phyloP scores from a whole-genome alignment of 805 yeast species.

The Candida andamanensis region DNA sequence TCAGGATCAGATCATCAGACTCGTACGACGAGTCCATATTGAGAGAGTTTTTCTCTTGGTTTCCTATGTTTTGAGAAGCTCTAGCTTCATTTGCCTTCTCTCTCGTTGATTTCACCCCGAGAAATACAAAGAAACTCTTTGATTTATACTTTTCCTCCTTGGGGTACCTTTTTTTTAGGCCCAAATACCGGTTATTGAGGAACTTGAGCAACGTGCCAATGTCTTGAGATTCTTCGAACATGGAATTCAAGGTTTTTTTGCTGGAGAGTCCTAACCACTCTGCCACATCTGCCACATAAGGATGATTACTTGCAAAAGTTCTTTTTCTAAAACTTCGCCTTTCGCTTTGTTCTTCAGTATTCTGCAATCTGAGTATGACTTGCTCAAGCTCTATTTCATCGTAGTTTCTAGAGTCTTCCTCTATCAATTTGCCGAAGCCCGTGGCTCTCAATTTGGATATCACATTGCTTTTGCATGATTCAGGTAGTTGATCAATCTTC shows the following conservation, averaged over 20 bases:
- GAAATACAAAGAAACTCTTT: conserved; percentile 32
- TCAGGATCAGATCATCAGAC: conserved; percentile 3
- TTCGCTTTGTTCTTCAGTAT: conserved; percentile 5
- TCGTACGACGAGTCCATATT: conserved; percentile 3
- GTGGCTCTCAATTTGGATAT: no score
- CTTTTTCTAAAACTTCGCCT: conserved; percentile 24
- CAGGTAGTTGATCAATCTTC: no score
- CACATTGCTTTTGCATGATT: no score
- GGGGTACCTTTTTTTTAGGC: conserved; percentile 27
- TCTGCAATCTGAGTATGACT: conserved; percentile 9
- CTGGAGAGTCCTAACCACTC: conserved; percentile 38
- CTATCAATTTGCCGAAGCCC: no score
- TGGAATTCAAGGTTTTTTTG: conserved; percentile 30
- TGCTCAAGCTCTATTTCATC: conserved; percentile 7
- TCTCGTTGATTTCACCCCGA: no score
- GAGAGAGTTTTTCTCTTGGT: no score
- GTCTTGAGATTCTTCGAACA: conserved; percentile 31
- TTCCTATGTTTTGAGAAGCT: no score
- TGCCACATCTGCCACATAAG: conserved; percentile 41
- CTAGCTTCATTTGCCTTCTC: no score
- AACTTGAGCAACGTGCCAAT: conserved; percentile 27
- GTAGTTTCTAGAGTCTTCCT: not conserved
- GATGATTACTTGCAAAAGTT: conserved; percentile 40
- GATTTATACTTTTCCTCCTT: conserved; percentile 35
- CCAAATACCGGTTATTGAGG: conserved; percentile 31